A percentile compares a stretch with the other conserved stretches of the same genome.
Evolutionary conservation across 2,329 filamentous ascomycete genomes (phyloP).

Genomic region (Fusarium falciforme): DNA sequence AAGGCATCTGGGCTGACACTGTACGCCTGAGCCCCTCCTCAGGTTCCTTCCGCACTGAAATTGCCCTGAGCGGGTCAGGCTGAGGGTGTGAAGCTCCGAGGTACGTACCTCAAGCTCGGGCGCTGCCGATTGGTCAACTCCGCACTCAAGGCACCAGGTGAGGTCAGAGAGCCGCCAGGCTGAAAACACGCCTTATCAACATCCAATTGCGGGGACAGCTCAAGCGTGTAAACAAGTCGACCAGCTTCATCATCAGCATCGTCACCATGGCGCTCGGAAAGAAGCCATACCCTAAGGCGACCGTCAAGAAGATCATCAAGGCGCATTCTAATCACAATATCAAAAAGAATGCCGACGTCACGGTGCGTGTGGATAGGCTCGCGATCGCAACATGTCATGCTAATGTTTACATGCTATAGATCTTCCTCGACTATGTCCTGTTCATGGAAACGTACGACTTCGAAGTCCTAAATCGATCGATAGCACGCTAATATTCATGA

Average conservation of each 20-base stretch:
- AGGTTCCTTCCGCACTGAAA: neutral
- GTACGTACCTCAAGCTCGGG: slow-evolving; percentile 37
- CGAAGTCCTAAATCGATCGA: neutral
- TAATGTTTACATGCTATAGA: slow-evolving; percentile 62
- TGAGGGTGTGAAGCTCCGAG: slow-evolving; percentile 10
- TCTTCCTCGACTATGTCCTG: slow-evolving; percentile 85
- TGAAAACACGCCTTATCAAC: slow-evolving; percentile 41
- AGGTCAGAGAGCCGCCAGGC: slow-evolving; percentile 38
- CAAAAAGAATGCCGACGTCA: slow-evolving; percentile 86
- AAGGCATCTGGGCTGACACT: slow-evolving; percentile 18
- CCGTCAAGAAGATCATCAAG: slow-evolving; percentile 90
- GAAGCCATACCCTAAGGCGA: slow-evolving; percentile 85
- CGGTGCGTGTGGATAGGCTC: slow-evolving; percentile 64
- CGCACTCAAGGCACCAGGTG: slow-evolving; percentile 19
- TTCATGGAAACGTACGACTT: slow-evolving; percentile 75
- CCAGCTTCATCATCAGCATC: slow-evolving; percentile 12
- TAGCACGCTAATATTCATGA: neutral
- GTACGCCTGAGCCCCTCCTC: slow-evolving; percentile 36
- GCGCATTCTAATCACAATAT: slow-evolving; percentile 84
- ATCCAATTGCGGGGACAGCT: slow-evolving; percentile 10
- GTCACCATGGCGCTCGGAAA: slow-evolving; percentile 60
- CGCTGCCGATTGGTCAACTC: slow-evolving; percentile 39
- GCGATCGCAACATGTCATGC: slow-evolving; percentile 26
- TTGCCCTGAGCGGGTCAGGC: neutral
- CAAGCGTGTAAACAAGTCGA: slow-evolving; percentile 22